Conservation (phyloP, 2,329 filamentous ascomycete species). For the Neonectria neomacrospora region DNA sequence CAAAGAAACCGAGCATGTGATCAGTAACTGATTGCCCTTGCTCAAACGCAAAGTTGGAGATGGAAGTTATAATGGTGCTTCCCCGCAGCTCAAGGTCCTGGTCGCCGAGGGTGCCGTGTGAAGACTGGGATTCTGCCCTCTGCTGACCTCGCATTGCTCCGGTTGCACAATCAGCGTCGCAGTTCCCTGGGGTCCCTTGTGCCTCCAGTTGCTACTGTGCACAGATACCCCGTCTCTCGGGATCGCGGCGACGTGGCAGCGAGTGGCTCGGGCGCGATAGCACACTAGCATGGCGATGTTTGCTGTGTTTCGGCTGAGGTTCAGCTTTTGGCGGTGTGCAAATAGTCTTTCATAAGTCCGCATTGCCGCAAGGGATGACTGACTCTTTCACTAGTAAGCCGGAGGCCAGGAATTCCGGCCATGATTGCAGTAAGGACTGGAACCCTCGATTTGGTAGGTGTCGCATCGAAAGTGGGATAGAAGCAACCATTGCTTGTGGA, state of each 20-base stretch:
- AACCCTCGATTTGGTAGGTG: background rate
- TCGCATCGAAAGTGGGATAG: conserved; percentile 22
- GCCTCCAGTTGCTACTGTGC: conserved; percentile 19
- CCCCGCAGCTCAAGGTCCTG: conserved; percentile 5
- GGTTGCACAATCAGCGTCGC: conserved; percentile 11
- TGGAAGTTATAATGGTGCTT: background rate
- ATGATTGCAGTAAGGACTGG: background rate
- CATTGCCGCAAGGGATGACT: conserved; percentile 9
- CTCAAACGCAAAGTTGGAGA: background rate
- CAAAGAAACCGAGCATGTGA: background rate
- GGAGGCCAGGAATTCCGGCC: background rate
- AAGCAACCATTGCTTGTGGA: conserved; percentile 6
- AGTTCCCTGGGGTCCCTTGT: conserved; percentile 8
- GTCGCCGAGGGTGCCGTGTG: conserved; percentile 20
- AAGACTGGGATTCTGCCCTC: conserved; percentile 7
- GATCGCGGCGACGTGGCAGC: conserved; percentile 23
- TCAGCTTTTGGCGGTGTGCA: conserved; percentile 17
- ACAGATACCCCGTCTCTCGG: conserved; percentile 21
- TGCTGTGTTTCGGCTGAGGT: conserved; percentile 16
- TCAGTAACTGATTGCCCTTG: background rate
- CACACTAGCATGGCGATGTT: conserved; percentile 13
- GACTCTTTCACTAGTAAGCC: background rate
- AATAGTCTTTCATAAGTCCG: conserved; percentile 1
- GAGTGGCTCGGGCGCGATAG: conserved; percentile 12
- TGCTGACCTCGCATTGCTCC: conserved; percentile 23